Base-by-base conservation (phyloP, 2,329 filamentous ascomycete species). In the Hymenoscyphus occultus region DNA sequence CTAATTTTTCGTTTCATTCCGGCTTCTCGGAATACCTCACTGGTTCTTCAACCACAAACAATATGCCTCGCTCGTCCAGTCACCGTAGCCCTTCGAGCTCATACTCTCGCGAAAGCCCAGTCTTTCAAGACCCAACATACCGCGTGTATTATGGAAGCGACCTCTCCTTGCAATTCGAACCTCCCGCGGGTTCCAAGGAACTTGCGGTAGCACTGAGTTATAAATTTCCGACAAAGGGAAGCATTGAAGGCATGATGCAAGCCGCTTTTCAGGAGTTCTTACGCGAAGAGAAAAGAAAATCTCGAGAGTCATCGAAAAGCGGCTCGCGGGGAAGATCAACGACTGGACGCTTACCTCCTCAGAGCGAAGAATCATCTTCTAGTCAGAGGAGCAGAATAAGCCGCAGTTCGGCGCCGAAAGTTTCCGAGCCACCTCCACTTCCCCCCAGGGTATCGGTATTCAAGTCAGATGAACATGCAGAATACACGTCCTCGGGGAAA, bases 121-220 rank as follows among this genome's bases (percentile, higher is more conserved):
- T 59, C 32, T 59, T 6, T 7, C 31, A 59, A 32, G 14, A n/a
- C 32, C 39, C 39, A 28, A 9, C 19, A n/a, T 60, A 54, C 48
- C 22, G 10, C 48, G 9, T 54, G 22, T 54, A 54, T 54, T 28
- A 19, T 54, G 45, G n/a, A 40, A 32, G 57, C 19, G 61, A 63
- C 22, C 16, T 32, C n/a, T 31, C 39, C 32, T 40, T 58, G 5
- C 32, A 45, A 40, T 63, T 32, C 9, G 19, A 57, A 6, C 61
- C 61, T 45, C 61, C 61, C 1, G 51, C 42, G 14, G 54, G 35
- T 13, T 40, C 51, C n/a, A 56, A 58, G 32, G 61, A 63, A 42
- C 61, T 63, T 42, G 61, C 61, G 39, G 31, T 63, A 42, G 61
- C 61, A 19, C 19, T 63, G 56, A 63, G 61, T 22, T 59, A 58